A percentile compares a stretch with the other conserved stretches of the same genome.
Evolutionary conservation across 768 basidiomycete genomes (phyloP).

Genomic region (Phanerodontia chrysosporium): DNA sequence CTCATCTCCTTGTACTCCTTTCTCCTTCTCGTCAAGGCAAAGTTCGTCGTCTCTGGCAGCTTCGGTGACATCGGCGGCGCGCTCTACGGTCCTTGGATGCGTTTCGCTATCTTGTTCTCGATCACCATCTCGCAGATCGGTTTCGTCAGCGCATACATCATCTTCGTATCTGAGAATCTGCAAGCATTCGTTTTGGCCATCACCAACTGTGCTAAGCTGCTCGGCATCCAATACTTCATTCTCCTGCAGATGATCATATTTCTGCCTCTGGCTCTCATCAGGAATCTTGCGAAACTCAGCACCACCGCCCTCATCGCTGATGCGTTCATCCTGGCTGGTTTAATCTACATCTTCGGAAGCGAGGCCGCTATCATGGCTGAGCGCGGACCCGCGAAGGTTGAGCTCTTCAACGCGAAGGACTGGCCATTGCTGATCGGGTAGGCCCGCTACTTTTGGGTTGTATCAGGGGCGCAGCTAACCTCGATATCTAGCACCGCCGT

Average conservation of each 20-base stretch:
- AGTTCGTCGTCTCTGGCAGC: constrained; percentile 84
- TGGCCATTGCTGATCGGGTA: constrained; percentile 93
- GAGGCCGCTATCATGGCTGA: constrained; percentile 67
- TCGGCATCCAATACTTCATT: constrained; percentile 79
- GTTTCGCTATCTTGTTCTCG: constrained; percentile 80
- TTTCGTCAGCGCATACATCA: constrained; percentile 87
- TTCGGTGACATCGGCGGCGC: constrained; percentile 96
- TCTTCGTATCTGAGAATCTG: constrained; percentile 92
- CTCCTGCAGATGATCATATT: constrained; percentile 80
- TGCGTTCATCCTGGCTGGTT: constrained; percentile 87
- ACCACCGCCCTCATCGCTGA: constrained; percentile 91
- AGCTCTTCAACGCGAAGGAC: constrained; percentile 83
- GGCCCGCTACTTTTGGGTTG: constrained; percentile 22
- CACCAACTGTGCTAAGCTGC: constrained; percentile 63
- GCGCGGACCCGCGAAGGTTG: constrained; percentile 72
- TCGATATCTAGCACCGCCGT: constrained; percentile 73
- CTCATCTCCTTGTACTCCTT: constrained; percentile 89
- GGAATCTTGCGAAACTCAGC: constrained; percentile 93
- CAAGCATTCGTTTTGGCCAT: constrained; percentile 82
- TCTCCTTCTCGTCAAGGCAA: constrained; percentile 82
- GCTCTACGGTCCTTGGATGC: constrained; percentile 92
- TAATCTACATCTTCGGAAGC: constrained; percentile 84
- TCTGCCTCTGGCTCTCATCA: constrained; percentile 82
- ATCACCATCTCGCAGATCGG: constrained; percentile 89
- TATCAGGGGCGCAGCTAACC: constrained; percentile 1